Base-by-base conservation (phyloP, 192 early-diverging fungal species). In the Coemansia sp. region DNA sequence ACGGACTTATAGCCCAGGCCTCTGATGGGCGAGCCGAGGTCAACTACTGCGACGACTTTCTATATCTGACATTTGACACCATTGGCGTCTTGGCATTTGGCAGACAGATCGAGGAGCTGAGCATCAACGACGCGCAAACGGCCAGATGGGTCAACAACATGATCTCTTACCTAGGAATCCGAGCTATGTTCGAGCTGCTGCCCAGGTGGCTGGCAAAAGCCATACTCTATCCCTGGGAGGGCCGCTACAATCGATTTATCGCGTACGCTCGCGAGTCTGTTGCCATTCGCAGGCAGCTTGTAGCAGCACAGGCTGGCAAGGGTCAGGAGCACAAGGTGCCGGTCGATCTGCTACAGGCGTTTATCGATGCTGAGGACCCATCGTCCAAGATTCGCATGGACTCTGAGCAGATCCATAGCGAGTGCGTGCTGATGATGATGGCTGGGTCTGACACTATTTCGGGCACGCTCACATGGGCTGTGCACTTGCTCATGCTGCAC, bases 301-400 rank as follows among this genome's bases (percentile, higher is more conserved):
- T 76, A 25, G 68, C 43, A 6, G 49, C 54, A 0, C 5, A 65
- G 6, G 38, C 37, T 15, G 31, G 51, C 7, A 42, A 20, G 12
- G 46, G n/a, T 14, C 15, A 15, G 1, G 31, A 42, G 15, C 6
- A 62, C n/a, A 42, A 63, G 12, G 57, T 35, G n/a, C 78, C 78
- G 0, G 62, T 62, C 12, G 75, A 82, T 40, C 62, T 82, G 29
- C 47, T 82, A 20, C 80, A 82, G 37, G 80, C 75, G 17, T 82
- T 82, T 38, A 77, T 82, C n/a, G 75, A 82, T 24, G 80, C 75
- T 0, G 80, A 77, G 40, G 75, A 82, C 36, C 75, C 80, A 17
- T 59, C 67, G 66, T 77, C 80, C 41, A 77, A 74, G 29, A 64
- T 72, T 10, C 69, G 67, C 19, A 81, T 81, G 78, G 54, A 54